Base-by-base conservation (phyloP, 345 rosid species). In the Angophora floribunda region DNA sequence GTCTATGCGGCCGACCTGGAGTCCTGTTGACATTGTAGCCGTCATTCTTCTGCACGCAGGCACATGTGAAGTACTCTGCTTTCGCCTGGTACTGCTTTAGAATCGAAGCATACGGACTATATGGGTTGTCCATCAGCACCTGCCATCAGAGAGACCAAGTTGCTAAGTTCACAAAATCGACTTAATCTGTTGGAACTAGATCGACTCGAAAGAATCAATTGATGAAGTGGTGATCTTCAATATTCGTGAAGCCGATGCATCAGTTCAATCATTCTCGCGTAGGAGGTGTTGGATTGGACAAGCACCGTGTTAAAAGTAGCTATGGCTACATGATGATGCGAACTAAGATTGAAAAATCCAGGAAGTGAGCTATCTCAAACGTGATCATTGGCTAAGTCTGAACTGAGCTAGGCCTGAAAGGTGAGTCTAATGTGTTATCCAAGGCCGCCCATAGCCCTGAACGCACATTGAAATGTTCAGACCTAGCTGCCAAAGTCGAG, bases 61-160 rank as follows among this genome's bases (percentile, higher is more conserved):
- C 96, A 86, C 99, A 97, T 15, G 93, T 90, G 88, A 97, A 97
- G 91, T 95, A 97, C 86, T 95, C 93, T 67, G 97, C 98, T 92
- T 97, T 97, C 65, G 93, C 94, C 85, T 93, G 94, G 87, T 95
- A 96, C 87, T 96, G 93, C 90, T 91, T 92, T 24, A 94, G 63
- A 8, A 93, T 90, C 3, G 94, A 87, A 85, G 94, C 85, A 85
- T 94, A 87, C 14, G 88, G 90, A 59, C 95, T 90, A 2, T 90
- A 91, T 47, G 93, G 90, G 51, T 95, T 96, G 65, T 97, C 97
- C 92, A 96, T 85, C 86, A 95, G 85, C 32, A 95, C 85, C 99
- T 96, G 92, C 86, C 85, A 85, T 63, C 21, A 78, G 21, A 86
- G 30, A 78, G 44, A 28, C 49, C 15, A 75, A 41, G 84, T 75